Percentiles rank a stretch among this genome's conserved stretches.
These are phyloP conservation scores for Setaria italica DNA, from an alignment of 202 grass and related monocot genomes.

Conservation along the genomic window DNA sequence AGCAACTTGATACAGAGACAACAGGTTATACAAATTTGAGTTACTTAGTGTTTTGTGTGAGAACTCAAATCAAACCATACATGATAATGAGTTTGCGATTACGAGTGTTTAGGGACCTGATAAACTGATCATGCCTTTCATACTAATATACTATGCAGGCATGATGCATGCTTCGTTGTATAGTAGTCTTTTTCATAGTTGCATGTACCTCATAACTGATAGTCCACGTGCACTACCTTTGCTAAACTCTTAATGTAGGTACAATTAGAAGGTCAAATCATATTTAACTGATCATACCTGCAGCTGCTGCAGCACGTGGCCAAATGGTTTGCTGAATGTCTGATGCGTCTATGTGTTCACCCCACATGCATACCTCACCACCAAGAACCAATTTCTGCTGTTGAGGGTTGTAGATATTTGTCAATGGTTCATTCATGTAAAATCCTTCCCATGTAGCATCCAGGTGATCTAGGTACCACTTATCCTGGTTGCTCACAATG, in stretches of 20 bases:
- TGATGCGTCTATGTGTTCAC: conserved; percentile 84
- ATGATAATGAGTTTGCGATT: too few species aligned
- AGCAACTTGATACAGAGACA: neutral
- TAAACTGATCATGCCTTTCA: neutral
- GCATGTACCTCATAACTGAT: neutral
- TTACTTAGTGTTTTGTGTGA: neutral
- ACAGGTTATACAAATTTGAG: neutral
- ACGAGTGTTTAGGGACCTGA: neutral
- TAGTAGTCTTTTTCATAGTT: neutral
- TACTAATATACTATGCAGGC: neutral
- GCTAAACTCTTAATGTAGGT: neutral
- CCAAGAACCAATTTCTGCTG: conserved; percentile 90
- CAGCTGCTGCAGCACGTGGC: conserved; percentile 94
- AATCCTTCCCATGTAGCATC: conserved; percentile 84
- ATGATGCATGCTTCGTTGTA: neutral
- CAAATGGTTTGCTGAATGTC: conserved; percentile 99
- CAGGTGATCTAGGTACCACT: conserved; percentile 95
- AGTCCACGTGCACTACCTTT: too few species aligned
- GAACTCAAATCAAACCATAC: conserved; percentile 2
- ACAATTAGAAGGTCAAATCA: neutral
- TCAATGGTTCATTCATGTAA: conserved; percentile 87
- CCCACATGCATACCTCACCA: conserved; percentile 97
- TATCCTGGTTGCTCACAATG: conserved; percentile 96
- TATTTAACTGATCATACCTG: conserved; percentile 65
- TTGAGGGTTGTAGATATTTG: conserved; percentile 62